A percentile compares a stretch with the other conserved stretches of the same genome.
Conservation (phyloP, 2,329 filamentous ascomycete species). For the Verticillium longisporum region DNA sequence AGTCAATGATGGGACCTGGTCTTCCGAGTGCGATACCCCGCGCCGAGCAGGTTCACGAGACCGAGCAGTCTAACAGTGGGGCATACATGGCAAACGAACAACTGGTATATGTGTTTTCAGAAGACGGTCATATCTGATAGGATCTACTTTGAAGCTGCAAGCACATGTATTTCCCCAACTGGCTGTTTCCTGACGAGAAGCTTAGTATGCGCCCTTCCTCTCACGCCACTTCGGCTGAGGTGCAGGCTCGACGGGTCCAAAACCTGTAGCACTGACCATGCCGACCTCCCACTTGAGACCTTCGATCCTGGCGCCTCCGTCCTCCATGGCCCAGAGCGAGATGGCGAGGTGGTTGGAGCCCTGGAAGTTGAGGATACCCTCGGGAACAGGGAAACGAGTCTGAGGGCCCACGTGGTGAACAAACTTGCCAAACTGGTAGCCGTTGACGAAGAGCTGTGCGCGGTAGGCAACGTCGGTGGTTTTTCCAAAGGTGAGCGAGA, state of each 20-base stretch:
- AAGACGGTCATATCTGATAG: too few relatives aligned
- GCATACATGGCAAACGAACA: too few relatives aligned
- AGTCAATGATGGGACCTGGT: not conserved
- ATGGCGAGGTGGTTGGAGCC: constrained; percentile 60
- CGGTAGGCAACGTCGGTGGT: constrained; percentile 36
- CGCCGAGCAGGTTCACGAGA: not conserved
- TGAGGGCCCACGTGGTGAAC: constrained; percentile 64
- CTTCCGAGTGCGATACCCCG: not conserved
- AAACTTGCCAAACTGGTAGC: constrained; percentile 54
- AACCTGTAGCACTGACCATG: constrained; percentile 38
- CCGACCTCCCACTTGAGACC: constrained; percentile 22
- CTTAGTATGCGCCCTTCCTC: constrained; percentile 38
- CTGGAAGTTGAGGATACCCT: constrained; percentile 59
- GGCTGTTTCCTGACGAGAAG: too few relatives aligned
- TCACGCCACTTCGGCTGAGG: constrained; percentile 34
- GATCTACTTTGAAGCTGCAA: too few relatives aligned
- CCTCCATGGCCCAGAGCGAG: constrained; percentile 58
- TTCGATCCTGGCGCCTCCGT: constrained; percentile 35
- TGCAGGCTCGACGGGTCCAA: constrained; percentile 30
- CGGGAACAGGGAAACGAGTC: constrained; percentile 58
- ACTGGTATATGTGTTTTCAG: too few relatives aligned
- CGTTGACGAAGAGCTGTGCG: constrained; percentile 61
- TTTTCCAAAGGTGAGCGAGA: constrained; percentile 46
- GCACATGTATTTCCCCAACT: too few relatives aligned
- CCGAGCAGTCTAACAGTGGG: not conserved